phyloP scores from a whole-genome alignment of 192 early-diverging fungal species.

The Mortierella antarctica region DNA sequence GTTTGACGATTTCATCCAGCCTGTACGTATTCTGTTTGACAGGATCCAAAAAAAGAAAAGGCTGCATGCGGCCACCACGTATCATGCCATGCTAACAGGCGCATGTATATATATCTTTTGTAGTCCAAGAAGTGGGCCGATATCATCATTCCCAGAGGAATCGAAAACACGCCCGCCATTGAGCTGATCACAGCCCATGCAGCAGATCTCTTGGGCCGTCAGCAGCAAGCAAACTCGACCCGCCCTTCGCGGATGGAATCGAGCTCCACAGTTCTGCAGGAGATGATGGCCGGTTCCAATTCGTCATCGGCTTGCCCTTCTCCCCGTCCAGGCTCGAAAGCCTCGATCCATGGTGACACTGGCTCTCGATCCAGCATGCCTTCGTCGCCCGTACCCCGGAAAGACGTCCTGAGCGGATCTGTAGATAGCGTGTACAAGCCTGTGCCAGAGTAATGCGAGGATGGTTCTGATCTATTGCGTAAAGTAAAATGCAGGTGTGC shows the following conservation, averaged over 20 bases:
- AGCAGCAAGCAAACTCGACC: slow-evolving; percentile 20
- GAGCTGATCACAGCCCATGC: slow-evolving; percentile 68
- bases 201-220: slow-evolving; percentile 33
- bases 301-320: slow-evolving; percentile 27
- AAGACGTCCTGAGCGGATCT: slow-evolving; percentile 24
- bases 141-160: slow-evolving; percentile 77
- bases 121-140: slow-evolving; percentile 81
- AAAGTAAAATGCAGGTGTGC: too few relatives aligned
- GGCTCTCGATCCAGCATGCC: slow-evolving; percentile 18
- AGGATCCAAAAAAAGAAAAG: not conserved
- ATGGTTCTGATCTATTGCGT: too few relatives aligned
- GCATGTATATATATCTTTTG: not conserved
- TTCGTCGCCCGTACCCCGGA: slow-evolving; percentile 34
- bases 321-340: slow-evolving; percentile 11
- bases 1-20: slow-evolving; percentile 90
- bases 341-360: slow-evolving; percentile 5
- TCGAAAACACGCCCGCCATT: slow-evolving; percentile 70
- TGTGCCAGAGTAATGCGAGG: slow-evolving; percentile 31
- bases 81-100: not conserved
- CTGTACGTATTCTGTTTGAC: slow-evolving; percentile 53
- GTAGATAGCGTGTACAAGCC: slow-evolving; percentile 41
- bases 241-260: slow-evolving; percentile 21
- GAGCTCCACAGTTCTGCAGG: slow-evolving; percentile 22
- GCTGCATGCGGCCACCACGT: not conserved
- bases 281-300: slow-evolving; percentile 16